Percentiles rank a stretch among this genome's conserved stretches.
Evolutionary conservation across 116 monocot species (phyloP).

Genomic region (Iris pallida): DNA sequence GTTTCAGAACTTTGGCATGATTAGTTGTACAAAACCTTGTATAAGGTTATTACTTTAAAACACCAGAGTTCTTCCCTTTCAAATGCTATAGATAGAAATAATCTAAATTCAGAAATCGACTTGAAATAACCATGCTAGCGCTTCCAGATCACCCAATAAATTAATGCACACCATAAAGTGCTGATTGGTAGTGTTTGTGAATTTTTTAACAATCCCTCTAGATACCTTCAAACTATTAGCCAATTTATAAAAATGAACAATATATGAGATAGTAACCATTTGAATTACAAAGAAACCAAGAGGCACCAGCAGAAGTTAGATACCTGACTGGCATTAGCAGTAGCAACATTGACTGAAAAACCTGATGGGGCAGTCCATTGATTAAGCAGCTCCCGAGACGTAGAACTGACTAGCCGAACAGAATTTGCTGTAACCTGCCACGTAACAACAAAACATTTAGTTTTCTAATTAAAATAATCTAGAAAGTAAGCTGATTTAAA

Average conservation of each 20-base stretch:
- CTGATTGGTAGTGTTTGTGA: not conserved
- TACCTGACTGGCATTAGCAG: constrained; percentile 94
- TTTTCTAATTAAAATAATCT: not conserved
- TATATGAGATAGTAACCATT: not conserved
- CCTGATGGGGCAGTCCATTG: constrained; percentile 81
- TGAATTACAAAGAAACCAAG: not conserved
- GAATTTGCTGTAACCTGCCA: constrained; percentile 80
- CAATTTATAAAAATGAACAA: not conserved
- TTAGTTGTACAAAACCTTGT: too few relatives aligned
- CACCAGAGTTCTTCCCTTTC: too few relatives aligned
- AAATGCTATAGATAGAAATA: too few relatives aligned
- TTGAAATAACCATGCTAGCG: too few relatives aligned
- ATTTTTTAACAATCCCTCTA: not conserved
- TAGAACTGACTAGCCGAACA: constrained; percentile 74
- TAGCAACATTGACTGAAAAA: constrained; percentile 95
- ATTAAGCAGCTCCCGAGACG: constrained; percentile 73
- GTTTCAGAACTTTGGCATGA: too few relatives aligned
- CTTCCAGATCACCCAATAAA: not conserved
- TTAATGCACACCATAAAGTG: not conserved
- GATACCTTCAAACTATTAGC: not conserved
- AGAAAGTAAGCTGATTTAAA: not conserved
- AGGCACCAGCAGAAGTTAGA: not conserved
- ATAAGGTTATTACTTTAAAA: too few relatives aligned
- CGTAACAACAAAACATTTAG: not conserved
- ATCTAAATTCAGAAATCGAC: too few relatives aligned